Evolutionary conservation across 1,139 yeast genomes (phyloP).

Genomic region (Geotrichum phurueaensis): DNA sequence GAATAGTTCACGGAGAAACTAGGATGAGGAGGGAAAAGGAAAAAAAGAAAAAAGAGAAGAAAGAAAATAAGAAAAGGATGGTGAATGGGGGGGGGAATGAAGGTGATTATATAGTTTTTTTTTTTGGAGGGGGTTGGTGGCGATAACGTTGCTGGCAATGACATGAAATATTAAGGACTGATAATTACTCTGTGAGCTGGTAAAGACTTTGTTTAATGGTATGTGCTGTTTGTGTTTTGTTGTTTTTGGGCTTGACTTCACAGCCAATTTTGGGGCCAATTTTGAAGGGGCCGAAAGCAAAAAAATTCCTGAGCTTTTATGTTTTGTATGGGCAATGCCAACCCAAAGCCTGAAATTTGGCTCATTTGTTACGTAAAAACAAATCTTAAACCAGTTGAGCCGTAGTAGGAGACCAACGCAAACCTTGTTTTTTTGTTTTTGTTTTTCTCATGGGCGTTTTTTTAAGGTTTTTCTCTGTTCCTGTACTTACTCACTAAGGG

Average conservation of each 20-base stretch:
- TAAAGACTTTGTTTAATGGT: not conserved
- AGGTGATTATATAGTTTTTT: not conserved
- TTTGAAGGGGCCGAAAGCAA: not conserved
- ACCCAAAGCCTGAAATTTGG: conserved; percentile 1
- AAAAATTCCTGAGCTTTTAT: not conserved
- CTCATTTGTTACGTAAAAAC: not conserved
- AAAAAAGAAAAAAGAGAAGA: too few species aligned
- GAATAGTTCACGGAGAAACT: not conserved
- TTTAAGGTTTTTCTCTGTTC: not conserved
- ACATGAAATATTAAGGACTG: not conserved
- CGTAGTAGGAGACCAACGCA: not conserved
- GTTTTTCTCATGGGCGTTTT: conserved; percentile 13
- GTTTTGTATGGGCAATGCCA: not conserved
- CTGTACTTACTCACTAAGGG: not conserved
- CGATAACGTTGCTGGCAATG: not conserved
- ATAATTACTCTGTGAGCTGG: not conserved
- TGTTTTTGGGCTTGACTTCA: not conserved
- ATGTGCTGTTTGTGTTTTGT: not conserved
- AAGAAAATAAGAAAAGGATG: too few species aligned
- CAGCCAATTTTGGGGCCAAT: not conserved
- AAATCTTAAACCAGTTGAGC: not conserved
- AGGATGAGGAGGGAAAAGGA: not conserved
- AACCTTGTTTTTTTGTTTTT: not conserved
- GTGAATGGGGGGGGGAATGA: not conserved
- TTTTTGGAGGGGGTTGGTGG: not conserved